Evolutionary conservation across 2,329 filamentous ascomycete genomes (phyloP), one percentile per base, ranked within the genome.

Genomic region (Trichoderma sp.): DNA sequence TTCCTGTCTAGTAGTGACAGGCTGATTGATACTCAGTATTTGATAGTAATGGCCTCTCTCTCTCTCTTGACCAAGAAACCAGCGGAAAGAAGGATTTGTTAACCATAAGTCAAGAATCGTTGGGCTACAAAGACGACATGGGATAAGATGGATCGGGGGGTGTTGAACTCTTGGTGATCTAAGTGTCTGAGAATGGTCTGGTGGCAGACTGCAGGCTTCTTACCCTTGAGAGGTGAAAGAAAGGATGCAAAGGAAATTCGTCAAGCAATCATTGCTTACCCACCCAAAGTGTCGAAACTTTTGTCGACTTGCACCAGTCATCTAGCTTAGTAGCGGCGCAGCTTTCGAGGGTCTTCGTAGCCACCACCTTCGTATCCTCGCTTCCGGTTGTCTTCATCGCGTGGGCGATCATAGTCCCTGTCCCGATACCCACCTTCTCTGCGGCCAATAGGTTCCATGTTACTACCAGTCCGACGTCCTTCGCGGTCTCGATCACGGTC

Each of bases 381-480:
- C 84, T 92, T 87, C 78, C 88, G 81, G 80, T 82, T 84, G 73
- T 87, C 86, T 73, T 89, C 87, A 64, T 88, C 86, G 72, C 85
- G 82, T 68, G 84, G 84, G 72, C 85, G 81, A 77, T 89, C 87
- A 78, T 82, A 84, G 75, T 86, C 74, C 69, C 77, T 72, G 40
- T 82, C 79, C 70, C 80, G 84, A 80, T 87, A 86, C 74, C 85
- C 85, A 78, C 84, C 84, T 72, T 90, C 88, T 75, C 89, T 79
- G 70, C 89, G 88, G 76, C 91, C 90, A 78, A 96, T 88, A 71
- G 92, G 93, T 79, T 96, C 93, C 80, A 91, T 91, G 81, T 96
- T 96, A 82, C 92, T 92, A 73, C 92, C 92, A 68, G 88, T 91
- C 55, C 83, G 82, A 69, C 86, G 84, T 70, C 75, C 75, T 14